Evolutionary conservation across 495 filamentous ascomycete species (phyloP).

Genomic region (Annulohypoxylon nitens): DNA sequence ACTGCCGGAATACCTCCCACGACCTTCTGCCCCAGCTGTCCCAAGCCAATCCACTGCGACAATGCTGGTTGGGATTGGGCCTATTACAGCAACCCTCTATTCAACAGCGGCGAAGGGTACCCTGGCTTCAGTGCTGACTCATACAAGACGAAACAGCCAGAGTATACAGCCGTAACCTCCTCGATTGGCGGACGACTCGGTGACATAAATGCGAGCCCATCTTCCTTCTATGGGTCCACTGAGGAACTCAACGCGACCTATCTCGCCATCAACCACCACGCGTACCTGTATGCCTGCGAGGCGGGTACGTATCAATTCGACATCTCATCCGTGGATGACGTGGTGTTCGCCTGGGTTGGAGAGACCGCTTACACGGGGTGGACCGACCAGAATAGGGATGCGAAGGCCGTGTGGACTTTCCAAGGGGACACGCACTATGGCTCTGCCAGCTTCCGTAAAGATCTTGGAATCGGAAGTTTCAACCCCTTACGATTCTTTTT

Average conservation of each 20-base stretch:
- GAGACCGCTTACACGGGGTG: conserved; percentile 34
- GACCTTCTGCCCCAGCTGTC: conserved; percentile 33
- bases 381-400: conserved; percentile 31
- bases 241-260: conserved; percentile 27
- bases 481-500: conserved; percentile 34
- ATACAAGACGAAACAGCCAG: conserved; percentile 31
- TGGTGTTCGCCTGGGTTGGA: conserved; percentile 33
- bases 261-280: conserved; percentile 41
- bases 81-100: conserved; percentile 37
- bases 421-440: conserved; percentile 21
- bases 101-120: conserved; percentile 37
- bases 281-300: conserved; percentile 42
- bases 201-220: neutral
- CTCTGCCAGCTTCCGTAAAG: conserved; percentile 31
- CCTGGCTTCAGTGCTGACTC: conserved; percentile 34
- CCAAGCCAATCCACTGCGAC: conserved; percentile 29
- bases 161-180: conserved; percentile 24
- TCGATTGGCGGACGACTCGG: conserved; percentile 26
- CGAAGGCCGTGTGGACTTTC: conserved; percentile 37
- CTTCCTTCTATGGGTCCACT: conserved; percentile 27
- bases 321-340: conserved; percentile 33
- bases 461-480: conserved; percentile 23
- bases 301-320: conserved; percentile 38
- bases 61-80: conserved; percentile 37
- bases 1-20: conserved; percentile 28